A percentile compares a stretch with the other conserved stretches of the same genome.
These are phyloP conservation scores for Phialophora macrospora DNA, from an alignment of 2,329 filamentous ascomycete species.

Conservation along the genomic window DNA sequence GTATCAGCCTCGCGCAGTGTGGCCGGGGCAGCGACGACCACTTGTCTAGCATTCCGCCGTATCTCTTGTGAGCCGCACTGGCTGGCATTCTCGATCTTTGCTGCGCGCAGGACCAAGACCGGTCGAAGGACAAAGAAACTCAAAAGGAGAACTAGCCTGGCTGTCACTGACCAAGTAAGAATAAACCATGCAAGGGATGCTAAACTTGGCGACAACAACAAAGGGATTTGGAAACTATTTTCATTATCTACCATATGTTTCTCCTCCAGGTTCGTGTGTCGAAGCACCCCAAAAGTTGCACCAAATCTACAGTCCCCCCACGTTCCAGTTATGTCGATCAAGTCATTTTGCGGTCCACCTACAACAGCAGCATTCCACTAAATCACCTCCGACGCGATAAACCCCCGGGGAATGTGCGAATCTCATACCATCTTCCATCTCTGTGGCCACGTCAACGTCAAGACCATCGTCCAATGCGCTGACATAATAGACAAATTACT, in stretches of 20 bases:
- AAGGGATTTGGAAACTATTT: not conserved
- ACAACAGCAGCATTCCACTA: not conserved
- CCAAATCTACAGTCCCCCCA: not conserved
- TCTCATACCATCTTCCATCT: conserved; percentile 31
- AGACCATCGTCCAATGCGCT: conserved; percentile 32
- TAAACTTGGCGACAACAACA: conserved; percentile 1
- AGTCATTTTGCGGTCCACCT: not conserved
- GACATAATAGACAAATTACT: conserved; percentile 30
- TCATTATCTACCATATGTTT: not conserved
- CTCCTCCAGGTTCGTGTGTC: not conserved
- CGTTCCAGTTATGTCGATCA: not conserved
- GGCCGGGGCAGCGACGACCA: not conserved
- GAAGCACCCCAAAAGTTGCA: not conserved
- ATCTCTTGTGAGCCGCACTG: not conserved
- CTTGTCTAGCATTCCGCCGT: not conserved
- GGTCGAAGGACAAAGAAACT: not conserved
- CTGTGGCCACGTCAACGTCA: conserved; percentile 36
- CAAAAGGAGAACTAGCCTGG: not conserved
- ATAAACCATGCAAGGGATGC: not conserved
- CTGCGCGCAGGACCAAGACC: not conserved
- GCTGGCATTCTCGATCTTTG: not conserved
- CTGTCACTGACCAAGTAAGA: not conserved
- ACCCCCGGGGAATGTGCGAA: conserved; percentile 31
- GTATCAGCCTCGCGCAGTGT: not conserved
- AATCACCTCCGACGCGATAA: not conserved